phyloP scores from a whole-genome alignment of 1,139 yeast species.

The Petasospora rhodanensis region DNA sequence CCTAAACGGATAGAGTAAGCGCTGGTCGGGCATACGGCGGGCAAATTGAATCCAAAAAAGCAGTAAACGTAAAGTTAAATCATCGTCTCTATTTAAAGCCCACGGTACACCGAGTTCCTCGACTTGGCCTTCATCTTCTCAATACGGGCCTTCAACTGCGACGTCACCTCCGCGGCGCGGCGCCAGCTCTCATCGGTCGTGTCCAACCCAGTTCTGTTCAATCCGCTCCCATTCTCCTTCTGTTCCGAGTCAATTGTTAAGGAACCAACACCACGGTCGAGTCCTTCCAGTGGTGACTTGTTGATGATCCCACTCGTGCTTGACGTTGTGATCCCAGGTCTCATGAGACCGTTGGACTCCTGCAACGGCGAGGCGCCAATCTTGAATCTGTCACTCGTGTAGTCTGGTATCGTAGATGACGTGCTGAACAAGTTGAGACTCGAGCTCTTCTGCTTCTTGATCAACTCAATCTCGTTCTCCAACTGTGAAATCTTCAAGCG shows the following conservation, averaged over 20 bases:
- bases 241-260: conserved; percentile 22
- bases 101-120: conserved; percentile 23
- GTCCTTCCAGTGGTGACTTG: conserved; percentile 18
- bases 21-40: too few relatives aligned
- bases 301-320: conserved; percentile 1
- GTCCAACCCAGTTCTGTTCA: conserved; percentile 27
- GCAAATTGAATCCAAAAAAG: too few relatives aligned
- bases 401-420: neutral
- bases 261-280: conserved; percentile 22
- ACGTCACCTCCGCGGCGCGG: conserved; percentile 86
- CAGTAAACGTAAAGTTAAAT: too few relatives aligned
- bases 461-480: conserved; percentile 48
- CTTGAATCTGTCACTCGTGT: conserved; percentile 11
- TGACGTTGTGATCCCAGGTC: conserved; percentile 1
- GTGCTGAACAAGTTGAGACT: conserved; percentile 6
- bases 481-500: conserved; percentile 45
- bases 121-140: conserved; percentile 82
- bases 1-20: too few relatives aligned
- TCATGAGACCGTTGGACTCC: conserved; percentile 15
- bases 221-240: conserved; percentile 19
- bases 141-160: conserved; percentile 78
- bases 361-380: conserved; percentile 15
- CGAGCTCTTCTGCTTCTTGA: conserved; percentile 28
- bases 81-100: neutral
- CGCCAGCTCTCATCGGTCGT: conserved; percentile 73